Conservation (phyloP, 1,139 yeast genomes). For the Pneumocystis oryctolagi region DNA sequence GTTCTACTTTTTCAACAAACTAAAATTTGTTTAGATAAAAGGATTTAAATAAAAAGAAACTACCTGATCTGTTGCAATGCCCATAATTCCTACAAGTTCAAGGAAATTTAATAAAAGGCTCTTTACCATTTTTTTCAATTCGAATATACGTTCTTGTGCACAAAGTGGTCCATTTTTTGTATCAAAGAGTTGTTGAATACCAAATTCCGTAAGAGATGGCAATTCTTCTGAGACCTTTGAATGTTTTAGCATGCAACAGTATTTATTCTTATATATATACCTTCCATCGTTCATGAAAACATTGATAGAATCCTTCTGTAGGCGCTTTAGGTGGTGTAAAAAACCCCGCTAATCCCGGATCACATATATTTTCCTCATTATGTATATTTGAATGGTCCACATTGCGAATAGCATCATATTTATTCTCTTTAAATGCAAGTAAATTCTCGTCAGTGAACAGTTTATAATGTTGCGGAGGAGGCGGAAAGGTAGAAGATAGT, state of each 20-base stretch:
- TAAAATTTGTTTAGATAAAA: neutral
- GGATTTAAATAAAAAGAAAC: neutral
- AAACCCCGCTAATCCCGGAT: conserved; percentile 27
- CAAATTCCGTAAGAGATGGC: conserved; percentile 18
- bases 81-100: conserved; percentile 59
- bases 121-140: conserved; percentile 53
- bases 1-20: conserved; percentile 52
- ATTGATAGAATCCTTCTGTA: conserved; percentile 47
- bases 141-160: conserved; percentile 33
- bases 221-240: conserved; percentile 11
- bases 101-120: conserved; percentile 56
- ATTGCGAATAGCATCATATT: conserved; percentile 7
- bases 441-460: conserved; percentile 49
- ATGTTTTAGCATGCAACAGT: neutral
- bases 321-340: conserved; percentile 51
- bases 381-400: conserved; percentile 1
- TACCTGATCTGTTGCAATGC: conserved; percentile 44
- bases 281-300: conserved; percentile 75
- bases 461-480: conserved; percentile 66
- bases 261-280: conserved; percentile 18
- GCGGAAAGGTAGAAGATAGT: conserved; percentile 59
- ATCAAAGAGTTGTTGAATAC: conserved; percentile 25
- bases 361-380: conserved; percentile 5
- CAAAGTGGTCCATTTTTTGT: conserved; percentile 53
- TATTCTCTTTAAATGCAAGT: conserved; percentile 9